Base-by-base conservation (phyloP, 78 protist species). In the Polysphondylium violaceum region DNA sequence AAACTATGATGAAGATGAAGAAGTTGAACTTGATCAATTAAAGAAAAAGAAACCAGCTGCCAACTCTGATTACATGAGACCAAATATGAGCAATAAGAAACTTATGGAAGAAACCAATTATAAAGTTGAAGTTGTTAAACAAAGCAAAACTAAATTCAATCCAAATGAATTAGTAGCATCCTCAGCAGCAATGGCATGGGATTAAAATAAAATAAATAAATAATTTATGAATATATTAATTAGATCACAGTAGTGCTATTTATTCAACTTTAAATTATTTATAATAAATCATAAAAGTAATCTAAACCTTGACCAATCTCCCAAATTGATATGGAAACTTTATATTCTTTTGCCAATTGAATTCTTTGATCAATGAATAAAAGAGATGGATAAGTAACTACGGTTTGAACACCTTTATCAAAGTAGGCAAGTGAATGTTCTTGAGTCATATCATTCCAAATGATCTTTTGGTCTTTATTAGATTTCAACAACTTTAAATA, bases 241-340 rank as follows among this genome's bases (percentile, higher is more conserved):
- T 14, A 47, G 53, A 47, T 47, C 8, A 47, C 8, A 58, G 19
- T 21, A 19, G 23, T 31, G 9, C 31, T 53, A 11, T 73, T 53
- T 35, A 8, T 53, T 73, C 55, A 36, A 17, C 2, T 53, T 33
- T 55, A 55, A 36, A 3, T 74, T 12, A 8, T 29, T 61, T 76
- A 63, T 63, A 76, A 63, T 63, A 76, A 47, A 76, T 76, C 75
- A 50, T 31, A 43, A 33, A 63, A 76, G 47, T 63, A 63, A 76
- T 76, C 51, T 31, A 65, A 59, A 23, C 74, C 88, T 58, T 83
- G 91, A 59, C 91, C 91, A 47, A 83, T 58, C 44, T 83, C 91
- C 91, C 91, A 83, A 69, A 83, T 69, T 29, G 91, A 50, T 1
- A 83, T 55, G 0, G 91, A 83, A 31, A 27, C 58, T 58, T 40